These are phyloP conservation scores for Hirsutella minnesotensis DNA, from an alignment of 2,329 filamentous ascomycete genomes.

Conservation along the genomic window DNA sequence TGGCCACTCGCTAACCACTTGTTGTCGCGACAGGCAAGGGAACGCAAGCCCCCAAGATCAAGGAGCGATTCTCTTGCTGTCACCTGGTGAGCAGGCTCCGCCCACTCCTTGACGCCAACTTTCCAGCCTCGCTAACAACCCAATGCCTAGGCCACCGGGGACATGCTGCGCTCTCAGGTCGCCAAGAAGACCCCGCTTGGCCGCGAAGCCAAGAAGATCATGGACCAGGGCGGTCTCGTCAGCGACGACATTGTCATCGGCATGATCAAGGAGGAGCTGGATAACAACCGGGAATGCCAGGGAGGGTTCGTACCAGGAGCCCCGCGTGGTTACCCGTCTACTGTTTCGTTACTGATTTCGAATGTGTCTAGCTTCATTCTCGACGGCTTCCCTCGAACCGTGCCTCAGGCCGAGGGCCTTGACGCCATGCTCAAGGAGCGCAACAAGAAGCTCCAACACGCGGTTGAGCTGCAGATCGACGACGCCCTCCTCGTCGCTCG, in stretches of 20 bases:
- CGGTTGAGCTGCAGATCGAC: constrained; percentile 93
- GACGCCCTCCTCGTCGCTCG: constrained; percentile 86
- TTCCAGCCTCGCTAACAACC: constrained; percentile 3
- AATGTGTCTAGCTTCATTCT: constrained; percentile 70
- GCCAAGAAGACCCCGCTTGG: constrained; percentile 93
- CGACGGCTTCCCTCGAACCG: constrained; percentile 95
- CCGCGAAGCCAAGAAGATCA: constrained; percentile 98
- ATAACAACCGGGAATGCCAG: constrained; percentile 89
- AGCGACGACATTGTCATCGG: constrained; percentile 98
- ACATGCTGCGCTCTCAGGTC: constrained; percentile 98
- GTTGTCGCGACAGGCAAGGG: constrained; percentile 65
- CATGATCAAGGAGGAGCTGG: constrained; percentile 98
- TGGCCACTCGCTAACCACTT: constrained; percentile 1
- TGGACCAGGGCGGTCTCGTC: constrained; percentile 95
- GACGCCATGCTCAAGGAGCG: constrained; percentile 78
- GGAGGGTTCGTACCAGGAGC: constrained; percentile 56
- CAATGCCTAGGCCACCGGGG: constrained; percentile 69
- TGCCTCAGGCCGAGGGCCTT: constrained; percentile 87
- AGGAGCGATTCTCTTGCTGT: constrained; percentile 95
- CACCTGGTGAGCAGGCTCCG: constrained; percentile 61
- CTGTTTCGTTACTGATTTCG: constrained; percentile 1
- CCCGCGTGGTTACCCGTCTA: constrained; percentile 1
- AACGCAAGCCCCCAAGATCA: constrained; percentile 94
- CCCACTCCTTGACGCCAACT: constrained; percentile 3
- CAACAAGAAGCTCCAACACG: constrained; percentile 82